Evolutionary conservation across 768 basidiomycete species (phyloP), one percentile per base, ranked within the genome.

Genomic region (Ramaria sp.): DNA sequence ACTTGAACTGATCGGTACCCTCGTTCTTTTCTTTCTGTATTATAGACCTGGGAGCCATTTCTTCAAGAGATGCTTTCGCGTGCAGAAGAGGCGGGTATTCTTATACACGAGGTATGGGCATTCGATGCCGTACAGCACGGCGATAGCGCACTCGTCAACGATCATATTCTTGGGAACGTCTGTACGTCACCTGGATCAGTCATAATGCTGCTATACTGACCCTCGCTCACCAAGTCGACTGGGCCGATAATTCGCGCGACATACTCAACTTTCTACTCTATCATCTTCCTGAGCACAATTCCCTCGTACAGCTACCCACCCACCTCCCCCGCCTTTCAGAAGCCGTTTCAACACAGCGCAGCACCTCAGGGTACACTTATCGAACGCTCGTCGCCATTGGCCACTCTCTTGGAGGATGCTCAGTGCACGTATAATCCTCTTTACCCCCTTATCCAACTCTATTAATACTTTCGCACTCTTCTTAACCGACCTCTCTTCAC

Each of bases 81-180:
- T 1, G 61, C 70, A 43, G 24, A 34, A 20, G 65, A 66, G n/a
- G 67, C 63, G 1, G 51, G 47, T 59, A 12, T 34, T 28, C 55
- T 71, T 70, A 59, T 92, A 65, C 73, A 88, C 70, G 79, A 85
- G 52, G 72, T 93, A 1, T 94, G 90, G 90, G 63, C 78, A 0
- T 84, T 88, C 74, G 93, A 96, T 59, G 78, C 87, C 5, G 75
- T 83, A 3, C 83, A 90, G 56, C 89, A 94, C 57, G 93, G 90
- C 1, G 93, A 94, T 57, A 74, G 89, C n/a, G 83, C 76, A 0
- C 65, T 88, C 12, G 51, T 94, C 34, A 97, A 96, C 57, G 71
- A 63, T 0, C 66, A 68, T 0, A 69, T 69, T 16, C 70, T 85
- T 1, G 78, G 80, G 34, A 73, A 73, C 1, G 70, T 85, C 34